A percentile compares a stretch with the other conserved stretches of the same genome.
Evolutionary conservation across 768 basidiomycete genomes (phyloP).

Genomic region (Lactarius akahatsu): DNA sequence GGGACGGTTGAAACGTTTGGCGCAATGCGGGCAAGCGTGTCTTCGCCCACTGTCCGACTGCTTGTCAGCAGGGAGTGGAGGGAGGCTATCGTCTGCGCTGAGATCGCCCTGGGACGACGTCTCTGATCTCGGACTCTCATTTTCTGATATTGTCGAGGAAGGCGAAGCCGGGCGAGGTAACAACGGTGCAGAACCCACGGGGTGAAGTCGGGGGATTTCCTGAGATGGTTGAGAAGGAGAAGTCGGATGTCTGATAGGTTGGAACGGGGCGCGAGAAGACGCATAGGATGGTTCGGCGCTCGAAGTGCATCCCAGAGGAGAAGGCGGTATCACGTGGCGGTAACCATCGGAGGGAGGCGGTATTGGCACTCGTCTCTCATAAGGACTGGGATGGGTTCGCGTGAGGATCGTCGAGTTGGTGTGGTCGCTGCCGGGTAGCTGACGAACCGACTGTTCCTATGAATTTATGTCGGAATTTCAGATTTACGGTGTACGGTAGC

Average conservation of each 20-base stretch:
- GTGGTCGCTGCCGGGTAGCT: constrained; percentile 9
- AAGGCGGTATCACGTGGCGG: constrained; percentile 4
- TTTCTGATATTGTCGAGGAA: constrained; percentile 27
- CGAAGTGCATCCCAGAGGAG: constrained; percentile 7
- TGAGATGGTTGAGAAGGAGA: constrained; percentile 15
- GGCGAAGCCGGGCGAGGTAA: constrained; percentile 23
- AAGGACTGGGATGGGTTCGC: constrained; percentile 14
- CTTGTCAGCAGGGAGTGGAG: constrained; percentile 21
- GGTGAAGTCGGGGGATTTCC: constrained; percentile 21
- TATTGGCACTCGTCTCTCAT: constrained; percentile 13
- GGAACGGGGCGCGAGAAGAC: constrained; percentile 14
- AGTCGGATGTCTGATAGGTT: constrained; percentile 8
- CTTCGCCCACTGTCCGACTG: constrained; percentile 31
- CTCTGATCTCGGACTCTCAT: constrained; percentile 24
- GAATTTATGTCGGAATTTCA: not conserved
- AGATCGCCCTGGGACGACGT: constrained; percentile 21
- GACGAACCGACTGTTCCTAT: constrained; percentile 21
- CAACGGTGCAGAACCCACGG: constrained; percentile 10
- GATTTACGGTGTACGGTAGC: not conserved
- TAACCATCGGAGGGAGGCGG: constrained; percentile 19
- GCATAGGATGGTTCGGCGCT: constrained; percentile 3
- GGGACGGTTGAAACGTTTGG: constrained; percentile 67
- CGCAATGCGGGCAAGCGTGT: constrained; percentile 47
- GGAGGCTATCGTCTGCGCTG: constrained; percentile 15
- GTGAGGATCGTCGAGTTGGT: not conserved